phyloP scores from a whole-genome alignment of 75 land plant species.

The Selaginella moellendorffii region DNA sequence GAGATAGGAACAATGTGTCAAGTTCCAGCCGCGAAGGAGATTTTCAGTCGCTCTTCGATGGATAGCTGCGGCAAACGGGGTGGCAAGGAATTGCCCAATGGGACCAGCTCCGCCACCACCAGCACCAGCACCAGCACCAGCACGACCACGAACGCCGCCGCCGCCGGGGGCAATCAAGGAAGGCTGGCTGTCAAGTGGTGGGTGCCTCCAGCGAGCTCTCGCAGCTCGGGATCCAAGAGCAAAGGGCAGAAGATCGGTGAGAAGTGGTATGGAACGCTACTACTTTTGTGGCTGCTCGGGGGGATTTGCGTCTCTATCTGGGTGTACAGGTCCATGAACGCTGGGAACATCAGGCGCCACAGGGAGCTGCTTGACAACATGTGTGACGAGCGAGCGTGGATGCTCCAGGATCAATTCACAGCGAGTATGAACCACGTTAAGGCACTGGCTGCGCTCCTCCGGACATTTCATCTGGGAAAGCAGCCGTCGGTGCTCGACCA shows the following conservation, averaged over 20 bases:
- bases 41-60: not conserved
- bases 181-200: not conserved
- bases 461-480: slow-evolving; percentile 3
- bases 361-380: not conserved
- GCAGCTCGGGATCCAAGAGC: not conserved
- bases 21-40: not conserved
- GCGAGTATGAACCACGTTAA: slow-evolving; percentile 1
- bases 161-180: not conserved
- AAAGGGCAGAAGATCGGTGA: not conserved
- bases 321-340: not conserved
- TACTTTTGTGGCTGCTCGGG: not conserved
- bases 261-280: not conserved
- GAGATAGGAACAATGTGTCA: slow-evolving; percentile 1
- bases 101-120: too few species aligned
- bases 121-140: too few species aligned
- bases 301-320: not conserved
- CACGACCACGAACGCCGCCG: too few species aligned
- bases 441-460: not conserved
- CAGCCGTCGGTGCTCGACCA: slow-evolving; percentile 3
- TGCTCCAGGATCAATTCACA: slow-evolving; percentile 6
- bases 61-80: not conserved
- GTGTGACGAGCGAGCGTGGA: slow-evolving; percentile 8
- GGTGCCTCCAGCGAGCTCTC: not conserved
- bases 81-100: not conserved
- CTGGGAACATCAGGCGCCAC: not conserved